A percentile compares a stretch with the other conserved stretches of the same genome.
These are phyloP conservation scores for Aulographum hederae DNA, from an alignment of 2,329 filamentous ascomycete genomes.

Conservation along the genomic window DNA sequence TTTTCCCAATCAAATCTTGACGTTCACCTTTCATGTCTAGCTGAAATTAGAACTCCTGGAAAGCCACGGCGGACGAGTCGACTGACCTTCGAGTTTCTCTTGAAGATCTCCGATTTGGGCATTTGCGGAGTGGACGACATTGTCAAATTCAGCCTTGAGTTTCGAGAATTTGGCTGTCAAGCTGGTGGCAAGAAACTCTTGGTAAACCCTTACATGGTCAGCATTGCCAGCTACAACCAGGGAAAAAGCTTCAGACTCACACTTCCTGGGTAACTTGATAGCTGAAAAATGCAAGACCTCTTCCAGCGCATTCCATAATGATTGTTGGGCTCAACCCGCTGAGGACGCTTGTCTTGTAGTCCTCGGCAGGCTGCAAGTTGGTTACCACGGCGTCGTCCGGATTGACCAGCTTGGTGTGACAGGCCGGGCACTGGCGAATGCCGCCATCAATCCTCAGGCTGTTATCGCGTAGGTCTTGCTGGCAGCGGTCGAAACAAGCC, in stretches of 20 bases:
- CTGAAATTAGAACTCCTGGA: not conserved
- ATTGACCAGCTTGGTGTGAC: conserved; percentile 46
- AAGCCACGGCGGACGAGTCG: conserved; percentile 1
- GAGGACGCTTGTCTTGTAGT: conserved; percentile 75
- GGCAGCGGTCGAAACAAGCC: conserved; percentile 47
- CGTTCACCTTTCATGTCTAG: not conserved
- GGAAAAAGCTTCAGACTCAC: no score
- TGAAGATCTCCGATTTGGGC: conserved; percentile 49
- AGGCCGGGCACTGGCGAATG: conserved; percentile 57
- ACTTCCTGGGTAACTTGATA: conserved; percentile 78
- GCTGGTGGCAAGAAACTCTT: conserved; percentile 54
- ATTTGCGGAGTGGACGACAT: conserved; percentile 58
- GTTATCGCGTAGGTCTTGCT: conserved; percentile 35
- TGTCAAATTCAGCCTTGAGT: conserved; percentile 50
- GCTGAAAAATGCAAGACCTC: conserved; percentile 67
- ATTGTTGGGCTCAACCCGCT: conserved; percentile 64
- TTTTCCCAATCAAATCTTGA: conserved; percentile 40
- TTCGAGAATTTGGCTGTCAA: conserved; percentile 52
- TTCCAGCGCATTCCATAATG: conserved; percentile 73
- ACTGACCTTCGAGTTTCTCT: conserved; percentile 40
- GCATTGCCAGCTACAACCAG: conserved; percentile 3
- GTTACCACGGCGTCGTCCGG: conserved; percentile 59
- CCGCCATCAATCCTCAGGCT: no score
- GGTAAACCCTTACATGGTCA: conserved; percentile 42
- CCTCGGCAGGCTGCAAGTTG: conserved; percentile 61